Percentiles rank a stretch among this genome's conserved stretches.
Evolutionary conservation across 495 filamentous ascomycete genomes (phyloP).

Genomic region (Corynascus novoguineensis): DNA sequence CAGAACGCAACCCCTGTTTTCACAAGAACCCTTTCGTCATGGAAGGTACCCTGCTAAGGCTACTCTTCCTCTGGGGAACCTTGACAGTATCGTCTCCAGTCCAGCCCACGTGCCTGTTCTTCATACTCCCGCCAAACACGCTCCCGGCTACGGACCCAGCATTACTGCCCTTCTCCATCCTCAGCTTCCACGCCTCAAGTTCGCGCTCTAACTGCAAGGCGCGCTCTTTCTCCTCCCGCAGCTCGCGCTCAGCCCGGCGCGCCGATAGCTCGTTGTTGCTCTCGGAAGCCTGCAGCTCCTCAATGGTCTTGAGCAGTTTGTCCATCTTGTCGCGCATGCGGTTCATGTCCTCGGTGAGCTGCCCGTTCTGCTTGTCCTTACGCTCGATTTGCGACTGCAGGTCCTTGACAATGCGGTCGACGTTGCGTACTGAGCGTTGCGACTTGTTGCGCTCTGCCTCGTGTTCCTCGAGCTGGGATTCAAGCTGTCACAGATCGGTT

Average conservation of each 20-base stretch:
- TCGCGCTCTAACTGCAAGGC: slow-evolving; percentile 77
- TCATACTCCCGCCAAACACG: slow-evolving; percentile 16
- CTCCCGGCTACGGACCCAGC: neutral
- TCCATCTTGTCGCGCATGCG: slow-evolving; percentile 85
- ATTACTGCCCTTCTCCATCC: slow-evolving; percentile 51
- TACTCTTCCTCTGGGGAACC: slow-evolving; percentile 51
- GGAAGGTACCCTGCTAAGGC: slow-evolving; percentile 46
- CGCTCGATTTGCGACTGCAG: slow-evolving; percentile 89
- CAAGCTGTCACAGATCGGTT: slow-evolving; percentile 58
- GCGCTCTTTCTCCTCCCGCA: slow-evolving; percentile 85
- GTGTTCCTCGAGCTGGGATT: slow-evolving; percentile 82
- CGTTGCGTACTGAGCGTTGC: slow-evolving; percentile 81
- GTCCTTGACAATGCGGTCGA: slow-evolving; percentile 92
- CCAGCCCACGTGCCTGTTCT: slow-evolving; percentile 28
- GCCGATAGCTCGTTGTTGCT: slow-evolving; percentile 70
- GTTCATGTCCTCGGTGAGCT: slow-evolving; percentile 73
- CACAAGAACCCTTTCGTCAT: slow-evolving; percentile 55
- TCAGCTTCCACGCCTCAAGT: slow-evolving; percentile 77
- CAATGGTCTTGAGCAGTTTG: slow-evolving; percentile 80
- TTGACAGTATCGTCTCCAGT: slow-evolving; percentile 38
- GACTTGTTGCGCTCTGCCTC: slow-evolving; percentile 71
- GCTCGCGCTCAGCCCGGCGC: slow-evolving; percentile 80
- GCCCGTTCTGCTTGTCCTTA: slow-evolving; percentile 73
- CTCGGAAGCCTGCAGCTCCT: slow-evolving; percentile 85
- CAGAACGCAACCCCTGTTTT: slow-evolving; percentile 6